Evolutionary conservation across 2,329 filamentous ascomycete species (phyloP).

Genomic region (Fusarium irregulare): DNA sequence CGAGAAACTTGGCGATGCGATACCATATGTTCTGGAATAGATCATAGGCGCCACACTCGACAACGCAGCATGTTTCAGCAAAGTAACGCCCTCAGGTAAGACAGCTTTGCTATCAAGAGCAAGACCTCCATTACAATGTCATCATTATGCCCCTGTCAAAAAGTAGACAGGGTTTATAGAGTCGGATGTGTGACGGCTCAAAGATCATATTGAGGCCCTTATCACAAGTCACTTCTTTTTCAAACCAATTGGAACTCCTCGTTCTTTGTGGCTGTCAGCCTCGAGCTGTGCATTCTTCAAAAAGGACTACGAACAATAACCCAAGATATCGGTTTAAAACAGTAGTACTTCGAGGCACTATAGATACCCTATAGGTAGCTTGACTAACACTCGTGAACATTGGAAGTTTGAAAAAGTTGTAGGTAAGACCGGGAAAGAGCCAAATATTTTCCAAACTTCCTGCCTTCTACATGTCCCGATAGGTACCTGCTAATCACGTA

Average conservation of each 20-base stretch:
- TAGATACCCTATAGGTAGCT: background rate
- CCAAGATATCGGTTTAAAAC: background rate
- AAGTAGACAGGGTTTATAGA: background rate
- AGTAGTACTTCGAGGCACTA: background rate
- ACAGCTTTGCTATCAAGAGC: background rate
- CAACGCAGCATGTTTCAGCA: background rate
- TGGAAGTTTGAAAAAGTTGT: background rate
- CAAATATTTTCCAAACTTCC: background rate
- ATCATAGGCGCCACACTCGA: background rate
- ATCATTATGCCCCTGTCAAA: background rate
- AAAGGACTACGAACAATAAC: background rate
- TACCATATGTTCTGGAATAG: background rate
- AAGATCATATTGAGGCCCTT: background rate
- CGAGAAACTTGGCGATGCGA: conserved; percentile 15
- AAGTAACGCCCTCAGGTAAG: background rate
- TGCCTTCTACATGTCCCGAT: background rate
- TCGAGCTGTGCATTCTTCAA: background rate
- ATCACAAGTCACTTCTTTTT: background rate
- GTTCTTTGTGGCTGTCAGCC: background rate
- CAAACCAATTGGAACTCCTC: background rate
- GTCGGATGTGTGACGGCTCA: background rate
- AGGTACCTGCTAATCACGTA: too few relatives aligned
- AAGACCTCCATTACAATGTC: background rate
- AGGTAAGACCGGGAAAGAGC: background rate
- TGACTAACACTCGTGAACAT: background rate